Conservation (phyloP, 2,329 filamentous ascomycete species). For the Blastomyces emzantsi region DNA sequence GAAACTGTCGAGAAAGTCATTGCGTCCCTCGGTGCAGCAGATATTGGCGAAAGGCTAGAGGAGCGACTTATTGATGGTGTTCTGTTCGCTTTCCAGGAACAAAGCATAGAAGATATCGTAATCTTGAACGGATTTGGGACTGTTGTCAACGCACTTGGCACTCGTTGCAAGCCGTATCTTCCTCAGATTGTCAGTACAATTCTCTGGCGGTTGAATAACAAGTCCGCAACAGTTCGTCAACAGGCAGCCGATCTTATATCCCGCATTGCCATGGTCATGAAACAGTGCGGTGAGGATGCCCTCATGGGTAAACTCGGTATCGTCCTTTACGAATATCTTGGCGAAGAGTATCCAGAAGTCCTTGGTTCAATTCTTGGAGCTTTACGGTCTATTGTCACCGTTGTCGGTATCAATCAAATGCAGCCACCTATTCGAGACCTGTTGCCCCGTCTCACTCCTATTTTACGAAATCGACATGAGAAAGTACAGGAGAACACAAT, state of each 20-base stretch:
- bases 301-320: conserved; percentile 92
- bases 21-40: conserved; percentile 82
- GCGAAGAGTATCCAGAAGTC: conserved; percentile 97
- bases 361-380: conserved; percentile 93
- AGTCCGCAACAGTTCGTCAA: conserved; percentile 90
- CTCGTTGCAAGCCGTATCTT: conserved; percentile 89
- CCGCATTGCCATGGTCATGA: conserved; percentile 97
- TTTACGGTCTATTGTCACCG: conserved; percentile 89
- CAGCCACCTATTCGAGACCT: conserved; percentile 96
- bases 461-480: conserved; percentile 94
- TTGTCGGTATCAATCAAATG: conserved; percentile 97
- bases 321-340: conserved; percentile 94
- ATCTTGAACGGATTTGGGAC: conserved; percentile 98
- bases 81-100: conserved; percentile 92
- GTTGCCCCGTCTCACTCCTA: conserved; percentile 90
- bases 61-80: conserved; percentile 94
- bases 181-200: conserved; percentile 97
- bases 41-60: conserved; percentile 86
- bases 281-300: conserved; percentile 92
- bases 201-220: conserved; percentile 95
- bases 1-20: conserved; percentile 97
- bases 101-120: conserved; percentile 90
- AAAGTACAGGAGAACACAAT: conserved; percentile 99
- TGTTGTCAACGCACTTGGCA: conserved; percentile 89
- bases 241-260: conserved; percentile 95